Evolutionary conservation across 2,329 filamentous ascomycete species (phyloP).

Genomic region (Aspergillus flavus): DNA sequence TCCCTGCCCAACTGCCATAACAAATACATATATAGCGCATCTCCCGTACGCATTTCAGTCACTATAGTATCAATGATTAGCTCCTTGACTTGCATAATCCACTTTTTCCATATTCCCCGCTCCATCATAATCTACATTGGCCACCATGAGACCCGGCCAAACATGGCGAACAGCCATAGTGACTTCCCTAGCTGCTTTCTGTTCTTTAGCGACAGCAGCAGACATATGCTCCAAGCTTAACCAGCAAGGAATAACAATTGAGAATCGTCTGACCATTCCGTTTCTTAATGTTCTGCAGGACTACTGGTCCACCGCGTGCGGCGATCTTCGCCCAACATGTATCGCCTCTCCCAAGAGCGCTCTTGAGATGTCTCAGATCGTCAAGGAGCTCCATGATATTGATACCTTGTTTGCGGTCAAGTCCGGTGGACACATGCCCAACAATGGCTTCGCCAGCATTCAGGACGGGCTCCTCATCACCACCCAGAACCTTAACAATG

Average conservation of each 20-base stretch:
- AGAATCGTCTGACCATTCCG: conserved; percentile 32
- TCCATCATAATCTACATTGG: not conserved
- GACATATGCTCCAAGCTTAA: conserved; percentile 46
- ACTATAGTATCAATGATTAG: not conserved
- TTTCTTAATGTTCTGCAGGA: conserved; percentile 45
- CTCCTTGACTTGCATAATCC: not conserved
- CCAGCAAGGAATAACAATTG: conserved; percentile 35
- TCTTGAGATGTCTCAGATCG: conserved; percentile 56
- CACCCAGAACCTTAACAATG: conserved; percentile 48
- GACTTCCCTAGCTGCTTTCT: conserved; percentile 22
- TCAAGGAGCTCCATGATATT: conserved; percentile 52
- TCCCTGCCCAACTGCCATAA: not conserved
- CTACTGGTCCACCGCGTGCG: conserved; percentile 52
- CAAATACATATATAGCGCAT: not conserved
- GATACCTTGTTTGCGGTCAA: conserved; percentile 58
- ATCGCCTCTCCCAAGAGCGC: conserved; percentile 52
- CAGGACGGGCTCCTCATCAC: conserved; percentile 48
- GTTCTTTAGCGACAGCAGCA: conserved; percentile 27
- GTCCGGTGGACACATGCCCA: conserved; percentile 53
- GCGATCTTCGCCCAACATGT: conserved; percentile 49
- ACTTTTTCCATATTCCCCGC: not conserved
- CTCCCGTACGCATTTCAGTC: not conserved
- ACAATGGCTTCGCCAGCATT: conserved; percentile 50
- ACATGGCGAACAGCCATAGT: conserved; percentile 23
- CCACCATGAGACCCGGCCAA: conserved; percentile 20